Percentiles rank a stretch among this genome's conserved stretches.
phyloP scores from a whole-genome alignment of 1,284 basidiomycete species.

The Earliella scabrosa region DNA sequence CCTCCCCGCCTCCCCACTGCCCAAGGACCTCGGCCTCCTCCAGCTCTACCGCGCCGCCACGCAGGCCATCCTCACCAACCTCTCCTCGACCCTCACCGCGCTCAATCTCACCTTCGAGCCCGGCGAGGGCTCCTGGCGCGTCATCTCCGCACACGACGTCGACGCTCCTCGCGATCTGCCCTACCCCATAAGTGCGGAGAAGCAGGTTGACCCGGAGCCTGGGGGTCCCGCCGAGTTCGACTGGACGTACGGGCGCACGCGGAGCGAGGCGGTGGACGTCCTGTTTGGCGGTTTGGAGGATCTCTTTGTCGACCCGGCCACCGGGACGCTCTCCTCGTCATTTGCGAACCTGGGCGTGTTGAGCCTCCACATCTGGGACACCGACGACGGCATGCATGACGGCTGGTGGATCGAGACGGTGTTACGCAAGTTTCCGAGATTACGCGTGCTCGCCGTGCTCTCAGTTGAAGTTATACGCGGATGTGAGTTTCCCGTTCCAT shows the following conservation, averaged over 20 bases:
- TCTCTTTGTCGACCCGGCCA: background rate
- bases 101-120: conserved; percentile 1
- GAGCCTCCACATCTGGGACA: background rate
- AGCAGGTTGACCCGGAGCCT: no score
- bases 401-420: background rate
- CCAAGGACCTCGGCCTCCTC: background rate
- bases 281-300: background rate
- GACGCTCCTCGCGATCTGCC: no score
- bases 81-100: background rate
- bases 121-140: background rate
- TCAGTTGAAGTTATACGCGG: background rate
- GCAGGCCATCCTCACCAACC: background rate
- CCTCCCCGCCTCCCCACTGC: background rate
- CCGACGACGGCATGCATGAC: background rate
- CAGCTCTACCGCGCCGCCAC: background rate
- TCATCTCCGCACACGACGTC: background rate
- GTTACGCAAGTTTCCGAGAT: background rate
- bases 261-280: background rate
- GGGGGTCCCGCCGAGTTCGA: background rate
- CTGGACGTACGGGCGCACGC: background rate
- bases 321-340: background rate
- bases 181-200: no score
- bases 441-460: background rate
- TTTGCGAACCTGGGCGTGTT: background rate
- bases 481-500: background rate